Base-by-base conservation (phyloP, 345 rosid genomes). In the Populus euphratica region DNA sequence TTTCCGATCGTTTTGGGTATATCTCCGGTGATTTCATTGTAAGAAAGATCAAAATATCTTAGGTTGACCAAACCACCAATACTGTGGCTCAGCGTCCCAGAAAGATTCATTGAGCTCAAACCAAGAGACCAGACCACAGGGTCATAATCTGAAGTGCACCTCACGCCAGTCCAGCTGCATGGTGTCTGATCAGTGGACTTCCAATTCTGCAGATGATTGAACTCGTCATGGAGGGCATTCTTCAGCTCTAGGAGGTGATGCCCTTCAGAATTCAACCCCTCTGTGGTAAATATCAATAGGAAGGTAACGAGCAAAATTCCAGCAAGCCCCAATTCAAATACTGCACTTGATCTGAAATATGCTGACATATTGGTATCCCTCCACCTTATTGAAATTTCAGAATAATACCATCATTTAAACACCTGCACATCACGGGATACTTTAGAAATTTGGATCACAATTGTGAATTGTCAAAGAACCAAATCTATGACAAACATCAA, bases 161-260 rank as follows among this genome's bases (percentile, higher is more conserved):
- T 49, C 38, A 91, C 84, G 63, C 94, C 98, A 8, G 77, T 76
- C 98, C 96, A 93, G 75, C 81, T 84, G 76, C 96, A 91, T 17
- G 94, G 96, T 73, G 85, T 83, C 68, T 81, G 79, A 74, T 88
- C 93, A 23, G 85, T 78, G 54, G 77, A 71, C 65, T 86, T 88
- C 98, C 94, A 93, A 85, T 81, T 88, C 56, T 13, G 68, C 68
- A 91, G 91, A 76, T 77, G 82, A 78, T 86, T 79, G 68, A 61
- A 72, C 68, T 87, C 78, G 77, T 93, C 96, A 54, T 69, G 78
- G 16, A 93, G 86, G 2, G 77, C 80, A 78, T 79, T 81, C 87
- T 88, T 92, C 35, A 92, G 86, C 80, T 88, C 89, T 8, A 82
- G 79, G 29, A 82, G 84, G 69, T 29, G 68, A 2, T 70, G 76